Evolutionary conservation across 495 filamentous ascomycete species (phyloP), one percentile per base, ranked within the genome.

Genomic region (Lindgomyces ingoldianus): DNA sequence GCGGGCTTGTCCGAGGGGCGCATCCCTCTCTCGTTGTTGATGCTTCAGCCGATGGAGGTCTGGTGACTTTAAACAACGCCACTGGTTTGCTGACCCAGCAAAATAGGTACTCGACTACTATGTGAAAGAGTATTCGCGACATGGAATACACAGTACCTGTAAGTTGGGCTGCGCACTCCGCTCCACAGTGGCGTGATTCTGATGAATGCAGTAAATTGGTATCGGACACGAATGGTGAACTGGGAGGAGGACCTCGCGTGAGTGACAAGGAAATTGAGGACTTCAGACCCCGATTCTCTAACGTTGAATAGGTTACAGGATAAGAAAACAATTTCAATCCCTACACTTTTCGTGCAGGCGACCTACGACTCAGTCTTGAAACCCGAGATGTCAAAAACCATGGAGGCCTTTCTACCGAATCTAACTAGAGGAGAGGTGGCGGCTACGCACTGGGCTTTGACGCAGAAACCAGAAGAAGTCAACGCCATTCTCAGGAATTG

Each of bases 61-160:
- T 36, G 18, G 52, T 55, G 25, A 33, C 30, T 8, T 33, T 3
- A 18, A 25, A 29, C n/a, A 48, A 47, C 19, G 33, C 10, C 19
- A 18, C 24, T 52, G 3, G 19, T 36, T 33, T 44, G 50, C 65
- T 67, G 27, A 64, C 33, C 12, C n/a, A 49, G 51, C 21, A n/a
- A 30, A 46, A 19, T 51, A 86, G 81, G 87, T 93, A 69, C 72
- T 91, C 53, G 87, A 91, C 47, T 91, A 84, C 74, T 96, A 96
- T 73, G 83, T 83, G 16, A 77, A 83, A 36, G 79, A 91, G 74
- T 95, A 83, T 72, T 76, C 77, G 12, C 80, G 84, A n/a, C 79
- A 86, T 64, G 93, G 92, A 0, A 70, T 97, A 56, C 83, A 86
- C 65, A 90, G 89, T 1, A 87, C 90, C 19, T 78, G 88, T 85